Conservation (phyloP, 2,329 filamentous ascomycete genomes). For the Xylogone sp. region DNA sequence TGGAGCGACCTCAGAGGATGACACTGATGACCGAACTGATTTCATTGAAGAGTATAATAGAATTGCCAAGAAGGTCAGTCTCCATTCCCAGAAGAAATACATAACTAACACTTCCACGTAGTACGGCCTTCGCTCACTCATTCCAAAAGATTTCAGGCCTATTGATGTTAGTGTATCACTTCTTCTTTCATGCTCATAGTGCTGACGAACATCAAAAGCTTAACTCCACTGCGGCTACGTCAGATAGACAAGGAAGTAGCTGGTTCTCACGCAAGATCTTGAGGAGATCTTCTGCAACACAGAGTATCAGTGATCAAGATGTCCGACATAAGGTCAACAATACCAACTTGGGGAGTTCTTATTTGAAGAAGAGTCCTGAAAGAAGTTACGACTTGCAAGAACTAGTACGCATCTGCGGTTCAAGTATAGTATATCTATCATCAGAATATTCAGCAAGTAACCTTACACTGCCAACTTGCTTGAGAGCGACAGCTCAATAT, state of each 20-base stretch:
- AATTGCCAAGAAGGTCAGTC: constrained; percentile 51
- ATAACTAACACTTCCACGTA: constrained; percentile 23
- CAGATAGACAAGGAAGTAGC: constrained; percentile 27
- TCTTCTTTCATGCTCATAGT: background rate
- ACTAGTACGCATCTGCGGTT: constrained; percentile 61
- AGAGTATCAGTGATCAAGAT: constrained; percentile 16
- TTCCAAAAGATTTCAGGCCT: constrained; percentile 18
- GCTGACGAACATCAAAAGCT: background rate
- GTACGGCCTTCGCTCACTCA: constrained; percentile 44
- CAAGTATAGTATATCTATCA: constrained; percentile 58
- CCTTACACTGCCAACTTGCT: constrained; percentile 59
- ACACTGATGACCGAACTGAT: constrained; percentile 41
- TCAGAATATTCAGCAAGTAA: constrained; percentile 53
- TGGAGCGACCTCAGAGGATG: constrained; percentile 45
- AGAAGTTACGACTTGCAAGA: constrained; percentile 50
- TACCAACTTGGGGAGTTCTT: constrained; percentile 41
- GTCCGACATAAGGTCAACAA: constrained; percentile 48
- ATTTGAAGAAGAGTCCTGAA: constrained; percentile 40
- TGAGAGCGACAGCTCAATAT: constrained; percentile 63
- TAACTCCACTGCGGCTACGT: constrained; percentile 3
- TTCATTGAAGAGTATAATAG: constrained; percentile 58
- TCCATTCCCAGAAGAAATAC: background rate
- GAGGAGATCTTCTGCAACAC: constrained; percentile 30
- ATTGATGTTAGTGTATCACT: constrained; percentile 12
- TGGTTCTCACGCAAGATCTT: constrained; percentile 36